phyloP scores from a whole-genome alignment of 441 rosid species.

The Gossypium lobatum region DNA sequence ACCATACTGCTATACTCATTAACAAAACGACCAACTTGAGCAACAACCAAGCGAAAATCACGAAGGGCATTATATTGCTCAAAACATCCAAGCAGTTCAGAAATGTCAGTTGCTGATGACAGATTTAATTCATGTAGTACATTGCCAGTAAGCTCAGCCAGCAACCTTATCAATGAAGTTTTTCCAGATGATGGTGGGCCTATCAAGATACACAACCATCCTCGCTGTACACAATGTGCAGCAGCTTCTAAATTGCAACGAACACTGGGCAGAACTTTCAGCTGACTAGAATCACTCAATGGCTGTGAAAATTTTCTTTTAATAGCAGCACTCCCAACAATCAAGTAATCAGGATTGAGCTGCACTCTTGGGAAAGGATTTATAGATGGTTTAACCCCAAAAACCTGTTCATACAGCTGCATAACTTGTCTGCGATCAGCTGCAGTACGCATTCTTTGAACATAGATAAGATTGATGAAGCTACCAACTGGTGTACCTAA shows the following conservation, averaged over 20 bases:
- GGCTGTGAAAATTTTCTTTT: conserved; percentile 48
- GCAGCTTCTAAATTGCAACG: conserved; percentile 88
- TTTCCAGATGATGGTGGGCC: conserved; percentile 95
- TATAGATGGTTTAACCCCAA: conserved; percentile 56
- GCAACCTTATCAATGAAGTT: conserved; percentile 82
- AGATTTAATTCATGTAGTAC: conserved; percentile 75
- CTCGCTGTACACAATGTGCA: conserved; percentile 65
- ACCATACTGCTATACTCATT: conserved; percentile 61
- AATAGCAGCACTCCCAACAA: conserved; percentile 65
- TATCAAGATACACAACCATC: conserved; percentile 89
- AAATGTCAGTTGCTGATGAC: conserved; percentile 91
- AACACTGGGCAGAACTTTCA: conserved; percentile 70
- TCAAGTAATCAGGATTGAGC: conserved; percentile 46
- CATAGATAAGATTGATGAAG: conserved; percentile 74
- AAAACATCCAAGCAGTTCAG: conserved; percentile 95
- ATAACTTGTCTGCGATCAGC: conserved; percentile 79
- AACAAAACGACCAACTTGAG: conserved; percentile 61
- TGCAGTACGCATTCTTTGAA: conserved; percentile 95
- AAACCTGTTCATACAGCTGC: conserved; percentile 63
- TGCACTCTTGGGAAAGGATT: conserved; percentile 85
- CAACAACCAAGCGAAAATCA: conserved; percentile 49
- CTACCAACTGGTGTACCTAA: conserved; percentile 43
- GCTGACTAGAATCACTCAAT: conserved; percentile 39
- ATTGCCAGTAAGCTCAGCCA: conserved; percentile 84
- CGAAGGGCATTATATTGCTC: conserved; percentile 90